These are phyloP conservation scores for Auriculariales sp. DNA, from an alignment of 768 basidiomycete genomes.

Conservation along the genomic window DNA sequence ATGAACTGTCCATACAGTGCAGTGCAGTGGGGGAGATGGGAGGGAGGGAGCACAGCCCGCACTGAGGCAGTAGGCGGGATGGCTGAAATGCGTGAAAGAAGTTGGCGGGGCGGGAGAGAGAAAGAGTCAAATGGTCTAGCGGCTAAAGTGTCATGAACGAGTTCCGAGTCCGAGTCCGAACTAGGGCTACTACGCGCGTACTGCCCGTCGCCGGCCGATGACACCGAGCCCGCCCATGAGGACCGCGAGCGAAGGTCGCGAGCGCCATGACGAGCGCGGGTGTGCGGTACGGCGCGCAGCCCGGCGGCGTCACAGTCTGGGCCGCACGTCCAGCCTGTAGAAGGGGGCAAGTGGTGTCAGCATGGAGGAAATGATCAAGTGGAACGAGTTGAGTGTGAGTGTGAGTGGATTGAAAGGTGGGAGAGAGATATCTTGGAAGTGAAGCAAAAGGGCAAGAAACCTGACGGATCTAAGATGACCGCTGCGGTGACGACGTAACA, in stretches of 20 bases:
- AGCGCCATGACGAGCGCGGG: slow-evolving; percentile 10
- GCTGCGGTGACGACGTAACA: neutral
- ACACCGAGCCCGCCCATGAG: slow-evolving; percentile 9
- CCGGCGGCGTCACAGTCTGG: slow-evolving; percentile 20
- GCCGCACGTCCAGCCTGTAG: slow-evolving; percentile 23
- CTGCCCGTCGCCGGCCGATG: too few relatives aligned
- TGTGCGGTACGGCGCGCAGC: slow-evolving; percentile 11
- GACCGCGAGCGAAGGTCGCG: slow-evolving; percentile 8
- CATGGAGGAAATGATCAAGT: neutral
- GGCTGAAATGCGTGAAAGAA: too few relatives aligned
- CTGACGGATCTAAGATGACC: neutral
- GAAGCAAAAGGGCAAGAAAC: neutral
- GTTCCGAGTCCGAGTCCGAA: too few relatives aligned
- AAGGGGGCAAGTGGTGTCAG: neutral
- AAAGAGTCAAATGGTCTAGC: too few relatives aligned
- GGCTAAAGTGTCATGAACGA: too few relatives aligned
- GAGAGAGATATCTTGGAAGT: neutral
- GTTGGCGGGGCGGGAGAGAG: too few relatives aligned
- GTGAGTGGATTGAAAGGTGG: neutral
- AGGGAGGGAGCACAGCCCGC: too few relatives aligned
- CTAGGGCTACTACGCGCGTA: too few relatives aligned
- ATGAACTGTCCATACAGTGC: too few relatives aligned
- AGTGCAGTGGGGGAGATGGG: too few relatives aligned
- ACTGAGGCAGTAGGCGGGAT: too few relatives aligned
- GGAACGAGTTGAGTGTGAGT: neutral